These are phyloP conservation scores for Pneumocystis canis DNA, from an alignment of 1,139 yeast genomes.

Conservation along the genomic window DNA sequence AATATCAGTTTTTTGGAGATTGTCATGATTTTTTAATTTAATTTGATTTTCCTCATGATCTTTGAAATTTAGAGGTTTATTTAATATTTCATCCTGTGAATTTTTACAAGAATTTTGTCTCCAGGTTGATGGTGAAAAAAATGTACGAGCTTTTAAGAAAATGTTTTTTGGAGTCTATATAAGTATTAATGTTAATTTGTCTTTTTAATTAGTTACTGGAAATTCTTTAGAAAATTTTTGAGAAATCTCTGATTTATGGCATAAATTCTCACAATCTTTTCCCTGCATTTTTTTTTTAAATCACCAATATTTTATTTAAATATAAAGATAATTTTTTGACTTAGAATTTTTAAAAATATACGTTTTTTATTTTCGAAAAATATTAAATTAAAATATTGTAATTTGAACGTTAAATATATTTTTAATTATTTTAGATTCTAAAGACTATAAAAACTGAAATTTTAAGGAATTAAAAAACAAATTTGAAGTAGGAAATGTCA, in stretches of 20 bases:
- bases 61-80: background rate
- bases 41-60: background rate
- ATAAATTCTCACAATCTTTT: background rate
- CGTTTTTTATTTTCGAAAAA: background rate
- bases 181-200: background rate
- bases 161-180: background rate
- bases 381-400: background rate
- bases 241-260: background rate
- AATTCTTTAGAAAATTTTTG: background rate
- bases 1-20: background rate
- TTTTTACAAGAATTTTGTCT: background rate
- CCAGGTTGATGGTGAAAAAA: background rate
- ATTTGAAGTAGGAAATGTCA: conserved; percentile 3
- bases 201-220: background rate
- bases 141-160: background rate
- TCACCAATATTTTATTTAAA: background rate
- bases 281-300: background rate
- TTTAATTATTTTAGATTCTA: background rate
- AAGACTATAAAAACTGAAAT: background rate
- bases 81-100: background rate
- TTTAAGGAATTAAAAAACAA: background rate
- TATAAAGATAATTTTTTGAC: background rate
- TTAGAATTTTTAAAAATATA: background rate
- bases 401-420: background rate
- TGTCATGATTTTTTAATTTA: background rate